Evolutionary conservation across 2,329 filamentous ascomycete species (phyloP), one percentile per base, ranked within the genome.

Genomic region (Ophiocordyceps camponoti-floridani): DNA sequence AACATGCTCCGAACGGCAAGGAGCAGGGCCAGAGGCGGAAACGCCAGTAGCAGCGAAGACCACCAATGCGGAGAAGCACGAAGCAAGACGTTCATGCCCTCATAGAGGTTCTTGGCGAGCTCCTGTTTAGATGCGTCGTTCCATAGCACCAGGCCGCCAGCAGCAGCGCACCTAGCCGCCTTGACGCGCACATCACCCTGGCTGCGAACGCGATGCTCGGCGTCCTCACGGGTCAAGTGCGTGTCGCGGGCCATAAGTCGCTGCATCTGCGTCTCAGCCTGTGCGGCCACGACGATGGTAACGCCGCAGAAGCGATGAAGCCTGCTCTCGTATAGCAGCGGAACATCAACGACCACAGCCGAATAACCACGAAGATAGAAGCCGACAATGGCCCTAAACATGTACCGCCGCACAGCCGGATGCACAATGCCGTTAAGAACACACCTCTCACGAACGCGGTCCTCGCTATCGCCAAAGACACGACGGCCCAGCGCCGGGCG

Each of bases 301-400:
- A 78, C 79, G 4, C 87, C 87, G 57, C 88, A 95, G 51, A 94
- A 75, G 38, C 77, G 68, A 61, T 98, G 91, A 62, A 94, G 79
- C 2, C 79, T 77, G 53, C 78, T 82, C 68, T 98, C 91, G 54
- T 95, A 95, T 40, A 98, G 70, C 45, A 98, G 67, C 44, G 91
- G 91, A 9, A 98, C 80, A 58, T 98, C 91, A 14, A 96, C 70
- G 33, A 98, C 82, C 4, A 94, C 86, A 0, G 87, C 88, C 86
- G 89, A 91, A 57, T 78, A 60, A 0, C 91, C 89, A 1, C 63
- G 63, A 13, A 91, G 45, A 56, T 94, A 95, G 52, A 75, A 76
- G 48, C 69, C 67, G n/a, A 86, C 56, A 46, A 96, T 73, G 42
- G 73, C 69, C 54, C 72, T 77, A 61, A 86, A 85, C 72, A 95